These are phyloP conservation scores for Pouteria glomerata DNA, from an alignment of 148 eudicot genomes.

Conservation along the genomic window DNA sequence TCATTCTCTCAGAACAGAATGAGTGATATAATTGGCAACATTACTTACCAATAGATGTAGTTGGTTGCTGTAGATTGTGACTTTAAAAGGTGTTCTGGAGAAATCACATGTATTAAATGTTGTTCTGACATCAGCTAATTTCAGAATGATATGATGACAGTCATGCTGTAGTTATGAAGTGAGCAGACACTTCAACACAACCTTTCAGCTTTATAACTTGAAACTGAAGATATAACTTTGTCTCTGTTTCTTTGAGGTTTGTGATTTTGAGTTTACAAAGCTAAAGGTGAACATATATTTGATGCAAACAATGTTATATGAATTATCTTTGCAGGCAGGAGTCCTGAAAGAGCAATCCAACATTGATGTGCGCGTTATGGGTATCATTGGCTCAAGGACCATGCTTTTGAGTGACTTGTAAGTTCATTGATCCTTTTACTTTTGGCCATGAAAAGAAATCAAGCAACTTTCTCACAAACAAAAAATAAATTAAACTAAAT, in stretches of 20 bases:
- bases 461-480: too few species aligned
- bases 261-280: background rate
- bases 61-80: too few species aligned
- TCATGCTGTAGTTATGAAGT: background rate
- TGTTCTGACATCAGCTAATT: too few species aligned
- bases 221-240: background rate
- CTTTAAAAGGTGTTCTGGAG: too few species aligned
- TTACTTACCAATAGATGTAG: too few species aligned
- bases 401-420: conserved; percentile 91
- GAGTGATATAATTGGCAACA: too few species aligned
- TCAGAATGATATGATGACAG: too few species aligned
- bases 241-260: background rate
- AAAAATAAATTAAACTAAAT: too few species aligned
- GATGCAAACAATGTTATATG: background rate
- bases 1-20: too few species aligned
- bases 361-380: conserved; percentile 94
- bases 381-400: conserved; percentile 70
- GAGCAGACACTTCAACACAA: background rate
- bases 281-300: background rate
- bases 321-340: conserved; percentile 53
- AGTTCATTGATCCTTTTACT: too few species aligned
- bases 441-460: too few species aligned
- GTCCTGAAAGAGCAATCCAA: conserved; percentile 83
- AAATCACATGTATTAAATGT: too few species aligned
- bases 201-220: background rate